These are phyloP conservation scores for Dactylellina drechsleri DNA, from an alignment of 2,329 filamentous ascomycete species.

Conservation along the genomic window DNA sequence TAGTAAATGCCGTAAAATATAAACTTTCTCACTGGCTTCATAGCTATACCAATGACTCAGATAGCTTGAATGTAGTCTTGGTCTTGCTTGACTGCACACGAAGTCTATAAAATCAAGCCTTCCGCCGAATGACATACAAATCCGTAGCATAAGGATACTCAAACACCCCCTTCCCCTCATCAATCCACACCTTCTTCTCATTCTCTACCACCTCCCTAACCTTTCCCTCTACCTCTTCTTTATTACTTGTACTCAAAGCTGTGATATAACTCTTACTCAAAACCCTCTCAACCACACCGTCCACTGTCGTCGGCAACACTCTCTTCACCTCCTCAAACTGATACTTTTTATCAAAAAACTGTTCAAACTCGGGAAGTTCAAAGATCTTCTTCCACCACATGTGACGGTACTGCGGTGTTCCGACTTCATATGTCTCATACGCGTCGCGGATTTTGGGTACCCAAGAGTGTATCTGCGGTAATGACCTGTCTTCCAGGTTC, in stretches of 20 bases:
- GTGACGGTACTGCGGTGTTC: constrained; percentile 43
- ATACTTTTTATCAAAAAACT: constrained; percentile 11
- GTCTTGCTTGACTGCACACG: no score
- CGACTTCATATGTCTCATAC: constrained; percentile 39
- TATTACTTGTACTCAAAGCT: constrained; percentile 20
- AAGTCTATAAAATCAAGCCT: neutral
- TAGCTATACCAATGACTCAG: no score
- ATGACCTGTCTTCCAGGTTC: constrained; percentile 45
- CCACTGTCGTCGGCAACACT: constrained; percentile 30
- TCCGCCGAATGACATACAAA: constrained; percentile 42
- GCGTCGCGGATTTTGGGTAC: constrained; percentile 37
- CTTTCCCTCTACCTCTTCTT: constrained; percentile 11
- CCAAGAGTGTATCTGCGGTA: constrained; percentile 32
- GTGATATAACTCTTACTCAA: constrained; percentile 54
- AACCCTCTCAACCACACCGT: constrained; percentile 36
- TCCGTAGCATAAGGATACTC: constrained; percentile 51
- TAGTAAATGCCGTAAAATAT: no score
- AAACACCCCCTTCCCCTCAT: constrained; percentile 40
- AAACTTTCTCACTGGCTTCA: no score
- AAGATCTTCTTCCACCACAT: constrained; percentile 43
- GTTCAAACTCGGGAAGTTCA: constrained; percentile 29
- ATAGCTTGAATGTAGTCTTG: no score
- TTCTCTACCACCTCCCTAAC: constrained; percentile 22
- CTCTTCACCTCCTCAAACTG: constrained; percentile 21
- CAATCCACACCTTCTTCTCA: constrained; percentile 42